Base-by-base conservation (phyloP, 2,329 filamentous ascomycete species). In the Cytospora paraplurivora region DNA sequence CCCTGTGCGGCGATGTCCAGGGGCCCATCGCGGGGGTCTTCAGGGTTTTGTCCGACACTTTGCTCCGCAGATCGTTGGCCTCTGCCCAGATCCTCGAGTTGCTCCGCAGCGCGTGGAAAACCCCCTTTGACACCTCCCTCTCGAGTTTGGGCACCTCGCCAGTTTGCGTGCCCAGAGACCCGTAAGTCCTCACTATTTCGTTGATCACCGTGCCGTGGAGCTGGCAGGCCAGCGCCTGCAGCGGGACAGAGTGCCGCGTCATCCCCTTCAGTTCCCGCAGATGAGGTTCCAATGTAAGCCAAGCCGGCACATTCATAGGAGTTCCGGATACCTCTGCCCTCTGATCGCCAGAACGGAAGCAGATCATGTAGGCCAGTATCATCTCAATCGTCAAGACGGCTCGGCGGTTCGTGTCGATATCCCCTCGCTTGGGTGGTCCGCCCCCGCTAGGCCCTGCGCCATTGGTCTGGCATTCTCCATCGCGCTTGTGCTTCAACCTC, bases 401-500 rank as follows among this genome's bases (percentile, higher is more conserved):
- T 17, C 56, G 61, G 4, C 64, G 64, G 41, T 59, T 64, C 13
- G 57, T 56, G 17, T 66, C 64, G 19, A 38, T 53, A 11, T 52
- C 41, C 52, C 50, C 50, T 15, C 59, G 59, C 33, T 55, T 62
- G 8, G 34, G 15, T 27, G 55, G 59, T 53, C 32, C 59, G 11
- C 67, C 62, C 34, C 63, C 69, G 54, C 68, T 65, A 17, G 56
- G 38, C 7, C 61, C 27, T 7, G 64, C 49, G 7, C 54, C 64
- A 19, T 62, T 64, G 38, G 64, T 55, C 54, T 60, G 63, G 44
- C 50, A 63, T 54, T 65, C 63, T 15, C 74, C 78, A 66, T 87
- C 84, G 33, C 82, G 81, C 13, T 79, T 75, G 65, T 85, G 83
- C 74, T 87, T 87, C 19, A 86, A 74, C 59, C 77, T 79, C 37